phyloP scores from a whole-genome alignment of 768 basidiomycete species.

The Tephrocybe sp. region DNA sequence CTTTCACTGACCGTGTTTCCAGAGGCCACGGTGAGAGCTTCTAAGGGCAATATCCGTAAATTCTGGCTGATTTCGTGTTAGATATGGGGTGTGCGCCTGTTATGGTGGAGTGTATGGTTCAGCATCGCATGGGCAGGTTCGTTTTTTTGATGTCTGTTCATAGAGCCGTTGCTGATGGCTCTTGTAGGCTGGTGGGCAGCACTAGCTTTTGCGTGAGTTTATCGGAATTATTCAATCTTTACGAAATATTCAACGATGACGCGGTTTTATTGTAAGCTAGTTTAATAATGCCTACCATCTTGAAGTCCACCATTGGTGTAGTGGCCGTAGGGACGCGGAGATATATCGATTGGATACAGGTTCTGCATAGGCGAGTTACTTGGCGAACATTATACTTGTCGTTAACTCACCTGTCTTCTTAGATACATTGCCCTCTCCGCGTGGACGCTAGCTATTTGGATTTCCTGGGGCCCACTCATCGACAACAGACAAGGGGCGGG shows the following conservation, averaged over 20 bases:
- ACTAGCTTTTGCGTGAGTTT: constrained; percentile 60
- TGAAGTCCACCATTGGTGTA: constrained; percentile 67
- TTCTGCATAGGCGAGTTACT: constrained; percentile 51
- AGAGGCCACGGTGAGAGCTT: constrained; percentile 45
- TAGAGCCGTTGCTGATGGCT: not conserved
- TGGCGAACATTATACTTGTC: not conserved
- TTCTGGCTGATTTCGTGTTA: constrained; percentile 17
- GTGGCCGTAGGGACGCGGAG: constrained; percentile 69
- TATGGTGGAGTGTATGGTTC: constrained; percentile 89
- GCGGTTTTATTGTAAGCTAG: constrained; percentile 31
- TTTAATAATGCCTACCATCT: constrained; percentile 48
- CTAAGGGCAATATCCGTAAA: too few relatives aligned
- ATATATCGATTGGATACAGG: constrained; percentile 80
- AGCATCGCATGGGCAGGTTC: constrained; percentile 74
- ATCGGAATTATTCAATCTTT: not conserved
- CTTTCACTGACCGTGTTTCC: constrained; percentile 52
- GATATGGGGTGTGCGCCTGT: constrained; percentile 59
- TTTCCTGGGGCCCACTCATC: constrained; percentile 74
- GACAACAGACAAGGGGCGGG: constrained; percentile 34
- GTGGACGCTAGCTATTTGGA: constrained; percentile 69
- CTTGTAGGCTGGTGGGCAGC: constrained; percentile 74
- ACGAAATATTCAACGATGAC: not conserved
- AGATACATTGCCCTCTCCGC: constrained; percentile 65
- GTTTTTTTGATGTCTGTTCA: constrained; percentile 15
- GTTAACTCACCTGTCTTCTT: constrained; percentile 2